Conservation (phyloP, 331 rosid species). For the Quercus lobata region DNA sequence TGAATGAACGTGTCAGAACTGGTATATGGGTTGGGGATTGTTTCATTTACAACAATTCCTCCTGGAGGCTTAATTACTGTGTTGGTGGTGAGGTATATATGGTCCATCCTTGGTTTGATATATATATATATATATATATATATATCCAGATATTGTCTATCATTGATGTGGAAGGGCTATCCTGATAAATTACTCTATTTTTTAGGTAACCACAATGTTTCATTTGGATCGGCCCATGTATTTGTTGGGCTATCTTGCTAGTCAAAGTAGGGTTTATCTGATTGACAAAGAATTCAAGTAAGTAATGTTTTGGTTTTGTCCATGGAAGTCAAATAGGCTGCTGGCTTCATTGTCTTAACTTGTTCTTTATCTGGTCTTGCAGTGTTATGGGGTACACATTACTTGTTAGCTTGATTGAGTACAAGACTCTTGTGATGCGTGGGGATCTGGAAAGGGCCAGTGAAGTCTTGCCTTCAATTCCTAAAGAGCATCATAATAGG, state of each 20-base stretch:
- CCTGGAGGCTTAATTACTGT: slow-evolving; percentile 98
- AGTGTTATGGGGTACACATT: slow-evolving; percentile 92
- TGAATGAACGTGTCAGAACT: slow-evolving; percentile 90
- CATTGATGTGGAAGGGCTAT: slow-evolving; percentile 11
- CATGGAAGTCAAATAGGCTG: slow-evolving; percentile 9
- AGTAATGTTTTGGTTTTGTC: slow-evolving; percentile 31
- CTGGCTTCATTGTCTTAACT: slow-evolving; percentile 9
- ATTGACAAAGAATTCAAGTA: slow-evolving; percentile 99
- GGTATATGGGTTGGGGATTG: slow-evolving; percentile 99
- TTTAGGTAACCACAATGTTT: slow-evolving; percentile 97
- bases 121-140: too few species aligned
- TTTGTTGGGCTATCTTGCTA: slow-evolving; percentile 97
- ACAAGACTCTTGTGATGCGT: slow-evolving; percentile 99
- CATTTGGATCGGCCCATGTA: slow-evolving; percentile 99
- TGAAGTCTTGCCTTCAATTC: slow-evolving; percentile 88
- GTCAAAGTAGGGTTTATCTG: slow-evolving; percentile 85
- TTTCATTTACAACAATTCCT: slow-evolving; percentile 93
- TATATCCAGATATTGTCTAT: neutral
- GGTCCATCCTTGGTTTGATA: neutral
- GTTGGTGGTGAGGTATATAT: slow-evolving; percentile 96
- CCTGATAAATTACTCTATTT: slow-evolving; percentile 18
- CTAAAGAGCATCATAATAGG: slow-evolving; percentile 98
- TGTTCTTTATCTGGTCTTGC: slow-evolving; percentile 16
- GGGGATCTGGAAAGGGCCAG: slow-evolving; percentile 94
- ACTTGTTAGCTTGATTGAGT: slow-evolving; percentile 95